A percentile compares a stretch with the other conserved stretches of the same genome.
These are phyloP conservation scores for Venturia carpophila DNA, from an alignment of 2,329 filamentous ascomycete genomes.

Conservation along the genomic window DNA sequence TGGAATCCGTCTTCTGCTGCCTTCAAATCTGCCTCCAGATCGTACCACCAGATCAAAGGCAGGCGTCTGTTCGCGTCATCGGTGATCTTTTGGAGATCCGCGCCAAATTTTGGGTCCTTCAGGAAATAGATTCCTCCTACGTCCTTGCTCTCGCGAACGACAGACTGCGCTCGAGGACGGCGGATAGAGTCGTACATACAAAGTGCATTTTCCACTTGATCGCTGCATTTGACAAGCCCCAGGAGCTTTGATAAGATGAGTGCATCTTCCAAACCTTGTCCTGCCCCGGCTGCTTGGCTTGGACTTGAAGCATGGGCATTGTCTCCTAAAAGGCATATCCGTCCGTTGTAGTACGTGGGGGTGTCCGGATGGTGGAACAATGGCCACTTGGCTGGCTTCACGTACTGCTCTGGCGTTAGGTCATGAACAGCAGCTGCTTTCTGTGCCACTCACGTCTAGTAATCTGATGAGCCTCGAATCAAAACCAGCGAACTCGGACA, in stretches of 20 bases:
- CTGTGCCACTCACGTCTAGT: constrained; percentile 24
- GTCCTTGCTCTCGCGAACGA: constrained; percentile 28
- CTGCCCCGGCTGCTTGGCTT: constrained; percentile 34
- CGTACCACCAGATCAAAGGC: constrained; percentile 27
- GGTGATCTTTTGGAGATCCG: constrained; percentile 22
- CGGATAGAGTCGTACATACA: constrained; percentile 16
- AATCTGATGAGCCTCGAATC: constrained; percentile 12
- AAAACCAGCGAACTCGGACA: constrained; percentile 20
- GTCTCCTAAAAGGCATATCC: constrained; percentile 31
- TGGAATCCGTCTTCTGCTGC: constrained; percentile 21
- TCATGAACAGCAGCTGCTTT: constrained; percentile 21
- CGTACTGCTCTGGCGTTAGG: constrained; percentile 19
- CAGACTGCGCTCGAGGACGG: constrained; percentile 20
- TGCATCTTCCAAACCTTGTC: constrained; percentile 34
- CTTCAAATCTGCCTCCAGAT: constrained; percentile 25
- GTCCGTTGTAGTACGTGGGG: constrained; percentile 35
- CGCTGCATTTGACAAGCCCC: constrained; percentile 3
- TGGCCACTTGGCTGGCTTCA: constrained; percentile 43
- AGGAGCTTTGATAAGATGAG: constrained; percentile 16
- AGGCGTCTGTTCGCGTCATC: constrained; percentile 22
- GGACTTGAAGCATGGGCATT: constrained; percentile 35
- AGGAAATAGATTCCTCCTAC: constrained; percentile 26
- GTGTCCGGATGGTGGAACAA: constrained; percentile 48
- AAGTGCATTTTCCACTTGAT: constrained; percentile 9
- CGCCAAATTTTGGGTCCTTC: constrained; percentile 21